phyloP scores from a whole-genome alignment of 495 filamentous ascomycete species.

The Hypoxylon subgilvum region DNA sequence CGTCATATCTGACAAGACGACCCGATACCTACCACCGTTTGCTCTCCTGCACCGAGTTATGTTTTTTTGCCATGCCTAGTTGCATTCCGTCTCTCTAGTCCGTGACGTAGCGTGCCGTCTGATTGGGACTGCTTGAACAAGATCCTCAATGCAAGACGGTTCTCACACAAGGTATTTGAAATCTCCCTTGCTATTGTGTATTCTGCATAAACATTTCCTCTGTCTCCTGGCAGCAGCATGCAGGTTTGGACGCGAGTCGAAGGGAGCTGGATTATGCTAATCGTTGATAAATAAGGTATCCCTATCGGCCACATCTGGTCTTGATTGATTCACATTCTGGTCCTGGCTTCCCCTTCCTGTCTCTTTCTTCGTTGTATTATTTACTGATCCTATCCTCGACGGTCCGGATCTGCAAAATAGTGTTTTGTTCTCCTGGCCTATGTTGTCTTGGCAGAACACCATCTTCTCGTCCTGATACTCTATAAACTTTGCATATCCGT shows the following conservation, averaged over 20 bases:
- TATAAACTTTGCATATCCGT: constrained; percentile 41
- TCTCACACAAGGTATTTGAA: constrained; percentile 37
- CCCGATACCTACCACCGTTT: constrained; percentile 31
- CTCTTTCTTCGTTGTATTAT: constrained; percentile 32
- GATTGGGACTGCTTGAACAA: constrained; percentile 33
- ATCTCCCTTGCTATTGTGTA: constrained; percentile 43
- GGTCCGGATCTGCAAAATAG: constrained; percentile 26
- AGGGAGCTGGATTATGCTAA: constrained; percentile 12
- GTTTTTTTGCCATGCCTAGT: constrained; percentile 23
- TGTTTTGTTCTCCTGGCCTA: constrained; percentile 11
- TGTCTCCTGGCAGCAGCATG: constrained; percentile 9
- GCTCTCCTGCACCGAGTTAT: constrained; percentile 17
- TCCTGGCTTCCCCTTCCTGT: constrained; percentile 18
- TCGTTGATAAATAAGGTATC: constrained; percentile 38
- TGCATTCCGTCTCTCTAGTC: constrained; percentile 31
- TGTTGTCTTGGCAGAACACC: constrained; percentile 26
- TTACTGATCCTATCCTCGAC: constrained; percentile 30
- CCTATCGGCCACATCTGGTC: constrained; percentile 29
- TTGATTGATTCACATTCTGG: constrained; percentile 37
- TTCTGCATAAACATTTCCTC: constrained; percentile 36
- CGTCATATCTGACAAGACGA: constrained; percentile 16
- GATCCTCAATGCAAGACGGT: constrained; percentile 30
- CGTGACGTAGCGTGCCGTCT: constrained; percentile 33
- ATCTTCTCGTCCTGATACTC: constrained; percentile 19
- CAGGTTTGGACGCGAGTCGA: constrained; percentile 30